Base-by-base conservation (phyloP, 208 protist species). In the Zelonia costaricensis region DNA sequence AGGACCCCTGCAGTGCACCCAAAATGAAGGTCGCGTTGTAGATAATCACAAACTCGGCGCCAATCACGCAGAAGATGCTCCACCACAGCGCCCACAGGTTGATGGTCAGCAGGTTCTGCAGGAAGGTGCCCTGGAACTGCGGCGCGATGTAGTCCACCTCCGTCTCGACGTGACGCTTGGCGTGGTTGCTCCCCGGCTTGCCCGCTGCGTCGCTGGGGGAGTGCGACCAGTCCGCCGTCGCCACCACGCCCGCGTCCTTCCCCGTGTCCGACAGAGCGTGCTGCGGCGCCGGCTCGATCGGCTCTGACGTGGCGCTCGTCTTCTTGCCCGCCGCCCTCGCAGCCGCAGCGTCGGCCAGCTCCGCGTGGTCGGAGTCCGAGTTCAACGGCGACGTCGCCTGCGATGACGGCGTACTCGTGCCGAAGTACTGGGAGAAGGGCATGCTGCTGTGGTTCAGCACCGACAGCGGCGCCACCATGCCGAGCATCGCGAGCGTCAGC, bases 91-190 rank as follows among this genome's bases (percentile, higher is more conserved):
- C 54, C 81, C 84, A 91, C n/a, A 91, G 58, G 8, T 44, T 30
- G 28, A 78, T 23, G 6, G 80, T 85, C 53, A 68, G 59, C n/a
- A 67, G 35, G 65, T 63, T 85, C 48, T 76, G 54, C 33, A 72
- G 23, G 58, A 91, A 91, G 3, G 64, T 74, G 3, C 68, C 78
- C 57, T 86, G 84, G 62, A 83, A 91, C 64, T 71, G 62, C 13
- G 84, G 84, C 0, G 80, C 78, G 43, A 87, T 76, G 75, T 78
- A 91, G 61, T 91, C 84, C 3, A 86, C 42, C 30, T 91, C 80
- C 42, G 69, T 78, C 60, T 59, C 18, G 23, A 72, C 63, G 8
- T 52, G 46, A 0, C 8, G 25, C 13, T 8, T 18, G 31, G n/a
- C n/a, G 13, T 43, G 13, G 13, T 43, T 43, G 13, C 38, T 43